Base-by-base conservation (phyloP, 2,329 filamentous ascomycete species). In the Xylaria digitata region DNA sequence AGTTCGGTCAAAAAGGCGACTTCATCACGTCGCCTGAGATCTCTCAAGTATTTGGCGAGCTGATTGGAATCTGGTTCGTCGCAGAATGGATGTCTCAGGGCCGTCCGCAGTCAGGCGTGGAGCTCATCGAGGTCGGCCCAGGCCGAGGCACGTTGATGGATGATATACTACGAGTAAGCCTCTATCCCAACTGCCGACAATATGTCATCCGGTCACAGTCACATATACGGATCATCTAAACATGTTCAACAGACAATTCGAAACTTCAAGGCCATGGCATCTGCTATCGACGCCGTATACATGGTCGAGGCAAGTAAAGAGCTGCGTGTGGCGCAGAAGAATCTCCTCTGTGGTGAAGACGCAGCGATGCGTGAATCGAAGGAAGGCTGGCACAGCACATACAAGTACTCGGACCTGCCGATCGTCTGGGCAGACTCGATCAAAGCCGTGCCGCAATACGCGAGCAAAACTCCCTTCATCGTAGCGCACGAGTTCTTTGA, bases 401-500 rank as follows among this genome's bases (percentile, higher is more conserved):
- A 90, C 84, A 96, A 93, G 80, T 90, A 96, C 76, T 86, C 87
- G 30, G 83, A 85, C 15, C 84, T 91, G 17, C 89, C 92, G n/a
- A 88, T 97, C 45, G 86, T 93, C 53, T 99, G 96, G 96, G 91
- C 92, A 11, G 93, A 98, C 78, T 92, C 94, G 70, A 91, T 97
- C 75, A 89, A 92, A 71, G 87, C 93, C n/a, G 86, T 97, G 19
- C 92, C 93, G 30, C 57, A 71, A 90, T 89, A 87, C 67, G 80
- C 88, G 23, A 85, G 86, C 67, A 92, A 91, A 76, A 92, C 90
- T 23, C 95, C 96, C 0, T 96, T 98, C 79, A 97, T 99, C 67
- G 88, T 98, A 55, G 96, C 96, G 4, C 96, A 99, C 78, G 96
- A 99, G 78, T 98, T 99, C 84, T 99, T 99, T 81, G 96, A 99